Evolutionary conservation across 768 basidiomycete genomes (phyloP).

Genomic region (Lyophyllum shimeji): DNA sequence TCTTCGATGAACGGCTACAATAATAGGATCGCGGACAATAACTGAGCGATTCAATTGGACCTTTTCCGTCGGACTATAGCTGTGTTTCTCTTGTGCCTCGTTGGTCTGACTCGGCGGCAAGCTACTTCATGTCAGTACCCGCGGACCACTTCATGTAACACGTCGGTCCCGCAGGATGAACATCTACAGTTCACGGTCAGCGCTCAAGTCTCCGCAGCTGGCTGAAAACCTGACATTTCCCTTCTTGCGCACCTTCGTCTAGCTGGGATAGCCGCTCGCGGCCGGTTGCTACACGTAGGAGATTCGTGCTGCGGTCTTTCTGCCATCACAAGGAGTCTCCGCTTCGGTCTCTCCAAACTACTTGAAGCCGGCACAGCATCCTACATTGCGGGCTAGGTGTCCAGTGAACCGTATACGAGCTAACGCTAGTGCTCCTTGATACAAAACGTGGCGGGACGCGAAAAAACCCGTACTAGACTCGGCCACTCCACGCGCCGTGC

Average conservation of each 20-base stretch:
- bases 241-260: not conserved
- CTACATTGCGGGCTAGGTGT: not conserved
- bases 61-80: not conserved
- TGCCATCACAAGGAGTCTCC: not conserved
- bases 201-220: not conserved
- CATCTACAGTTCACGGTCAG: not conserved
- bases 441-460: not conserved
- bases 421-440: not conserved
- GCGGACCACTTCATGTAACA: not conserved
- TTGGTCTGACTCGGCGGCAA: not conserved
- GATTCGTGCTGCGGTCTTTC: not conserved
- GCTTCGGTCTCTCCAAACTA: not conserved
- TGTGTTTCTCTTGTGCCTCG: not conserved
- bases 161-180: not conserved
- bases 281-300: not conserved
- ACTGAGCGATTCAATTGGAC: slow-evolving; percentile 7
- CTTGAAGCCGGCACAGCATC: not conserved
- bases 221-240: not conserved
- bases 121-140: not conserved
- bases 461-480: not conserved
- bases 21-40: not conserved
- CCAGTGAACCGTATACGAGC: not conserved
- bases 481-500: not conserved
- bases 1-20: not conserved
- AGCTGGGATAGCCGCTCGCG: not conserved